These are phyloP conservation scores for Lentinula boryana DNA, from an alignment of 768 basidiomycete genomes.

Conservation along the genomic window DNA sequence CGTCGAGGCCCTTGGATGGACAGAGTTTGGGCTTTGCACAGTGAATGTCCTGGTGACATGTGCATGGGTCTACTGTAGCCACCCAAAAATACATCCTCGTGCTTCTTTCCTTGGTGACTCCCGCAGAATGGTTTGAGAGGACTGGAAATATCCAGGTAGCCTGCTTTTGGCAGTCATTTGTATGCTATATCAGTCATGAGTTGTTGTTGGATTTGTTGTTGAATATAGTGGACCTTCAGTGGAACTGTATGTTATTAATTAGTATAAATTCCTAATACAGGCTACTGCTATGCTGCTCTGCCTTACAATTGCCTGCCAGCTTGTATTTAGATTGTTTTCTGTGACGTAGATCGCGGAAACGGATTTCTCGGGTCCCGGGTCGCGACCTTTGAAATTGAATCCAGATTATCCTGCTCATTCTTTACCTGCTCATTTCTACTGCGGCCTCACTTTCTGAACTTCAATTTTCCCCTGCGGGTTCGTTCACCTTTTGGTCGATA, in stretches of 20 bases:
- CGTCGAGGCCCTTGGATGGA: conserved; percentile 72
- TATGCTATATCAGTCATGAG: too few species aligned
- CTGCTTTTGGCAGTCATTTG: too few species aligned
- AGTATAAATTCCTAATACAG: too few species aligned
- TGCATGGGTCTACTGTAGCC: conserved; percentile 34
- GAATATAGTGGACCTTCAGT: too few species aligned
- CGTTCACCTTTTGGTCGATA: neutral
- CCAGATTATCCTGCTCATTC: too few species aligned
- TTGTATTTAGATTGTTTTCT: neutral
- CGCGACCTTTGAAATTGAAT: neutral
- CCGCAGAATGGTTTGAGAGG: conserved; percentile 28
- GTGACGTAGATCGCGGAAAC: neutral
- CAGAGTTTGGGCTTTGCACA: conserved; percentile 59
- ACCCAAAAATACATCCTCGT: conserved; percentile 15
- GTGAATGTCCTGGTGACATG: conserved; percentile 52
- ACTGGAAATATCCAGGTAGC: too few species aligned
- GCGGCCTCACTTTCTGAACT: neutral
- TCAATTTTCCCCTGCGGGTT: neutral
- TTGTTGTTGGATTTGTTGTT: too few species aligned
- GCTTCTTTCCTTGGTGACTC: conserved; percentile 24
- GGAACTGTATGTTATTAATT: too few species aligned
- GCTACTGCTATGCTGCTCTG: neutral
- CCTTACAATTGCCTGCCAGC: neutral
- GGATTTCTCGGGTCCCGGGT: neutral
- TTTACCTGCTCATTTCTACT: neutral